Conservation (phyloP, 176 grass and related monocot genomes). For the Sorghum bicolor region Sorghum_bicolor_NCBIv3 NC_012872.2:49037501-49038000, state of each 20-base stretch:
- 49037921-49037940: constrained; percentile 40
- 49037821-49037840: background rate
- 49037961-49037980: constrained; percentile 34
- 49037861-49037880: constrained; percentile 13
- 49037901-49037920: constrained; percentile 26
- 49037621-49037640: background rate
- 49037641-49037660: background rate
- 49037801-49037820: background rate
- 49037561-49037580: background rate
- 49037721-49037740: background rate
- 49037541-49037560: too few relatives aligned
- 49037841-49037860: background rate
- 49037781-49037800: background rate
- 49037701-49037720: background rate
- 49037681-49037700: background rate
- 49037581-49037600: background rate
- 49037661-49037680: background rate
- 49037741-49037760: background rate
- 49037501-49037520: too few relatives aligned
- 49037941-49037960: constrained; percentile 41
- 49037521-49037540: too few relatives aligned
- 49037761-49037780: background rate
- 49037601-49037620: background rate
- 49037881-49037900: constrained; percentile 44
- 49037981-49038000: constrained; percentile 19